A percentile compares a stretch with the other conserved stretches of the same genome.
Conservation (phyloP, 768 basidiomycete species). For the Termitomyces sp. region DNA sequence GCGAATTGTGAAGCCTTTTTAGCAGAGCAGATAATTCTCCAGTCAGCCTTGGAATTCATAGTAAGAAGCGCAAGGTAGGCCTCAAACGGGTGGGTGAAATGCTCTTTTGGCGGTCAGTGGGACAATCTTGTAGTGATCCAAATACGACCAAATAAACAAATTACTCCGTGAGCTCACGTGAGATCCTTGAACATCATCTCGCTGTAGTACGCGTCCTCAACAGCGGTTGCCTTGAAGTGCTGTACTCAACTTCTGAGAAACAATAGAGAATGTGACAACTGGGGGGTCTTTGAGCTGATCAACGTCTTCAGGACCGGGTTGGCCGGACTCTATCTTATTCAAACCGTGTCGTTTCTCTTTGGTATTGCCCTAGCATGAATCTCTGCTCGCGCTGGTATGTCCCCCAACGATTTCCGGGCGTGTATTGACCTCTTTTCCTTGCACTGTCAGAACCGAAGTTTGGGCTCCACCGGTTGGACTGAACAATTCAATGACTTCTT, state of each 20-base stretch:
- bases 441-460: neutral
- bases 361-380: constrained; percentile 20
- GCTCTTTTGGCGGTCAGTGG: no score
- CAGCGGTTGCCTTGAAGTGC: neutral
- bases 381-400: constrained; percentile 48
- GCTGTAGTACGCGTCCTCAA: no score
- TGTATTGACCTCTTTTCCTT: constrained; percentile 11
- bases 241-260: no score
- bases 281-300: no score
- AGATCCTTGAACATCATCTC: no score
- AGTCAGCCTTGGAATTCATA: constrained; percentile 7
- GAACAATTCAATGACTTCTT: constrained; percentile 58
- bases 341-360: no score
- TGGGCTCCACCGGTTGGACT: constrained; percentile 48
- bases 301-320: no score
- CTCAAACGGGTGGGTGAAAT: neutral
- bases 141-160: neutral
- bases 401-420: constrained; percentile 64
- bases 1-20: constrained; percentile 47
- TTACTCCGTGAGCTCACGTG: no score
- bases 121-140: neutral
- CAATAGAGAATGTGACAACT: no score
- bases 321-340: no score
- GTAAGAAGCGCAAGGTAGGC: neutral
- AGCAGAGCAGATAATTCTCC: constrained; percentile 22